phyloP scores from a whole-genome alignment of 208 protist species.

The Vickermania ingenoplastis region DNA sequence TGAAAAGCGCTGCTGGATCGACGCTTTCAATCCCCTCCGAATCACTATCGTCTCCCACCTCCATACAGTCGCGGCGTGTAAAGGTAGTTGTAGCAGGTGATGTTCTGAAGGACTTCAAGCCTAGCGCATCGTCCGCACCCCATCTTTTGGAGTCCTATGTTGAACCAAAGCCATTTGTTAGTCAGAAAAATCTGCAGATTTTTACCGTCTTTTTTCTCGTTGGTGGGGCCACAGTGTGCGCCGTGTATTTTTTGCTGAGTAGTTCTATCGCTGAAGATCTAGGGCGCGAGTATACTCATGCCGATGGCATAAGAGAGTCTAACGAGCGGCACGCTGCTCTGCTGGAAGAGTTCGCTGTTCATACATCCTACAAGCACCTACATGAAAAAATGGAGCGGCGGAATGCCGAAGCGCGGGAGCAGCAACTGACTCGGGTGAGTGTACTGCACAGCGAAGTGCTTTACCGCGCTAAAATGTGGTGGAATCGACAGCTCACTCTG shows the following conservation, averaged over 20 bases:
- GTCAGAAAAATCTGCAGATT: conserved; percentile 37
- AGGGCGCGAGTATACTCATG: conserved; percentile 42
- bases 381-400: conserved; percentile 48
- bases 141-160: conserved; percentile 66
- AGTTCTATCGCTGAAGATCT: conserved; percentile 42
- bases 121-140: conserved; percentile 39
- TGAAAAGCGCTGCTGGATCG: too few species aligned
- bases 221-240: conserved; percentile 36
- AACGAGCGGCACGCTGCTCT: conserved; percentile 35
- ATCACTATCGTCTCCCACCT: too few species aligned
- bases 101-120: background rate
- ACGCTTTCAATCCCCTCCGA: too few species aligned
- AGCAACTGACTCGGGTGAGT: conserved; percentile 23
- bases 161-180: conserved; percentile 77
- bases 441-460: conserved; percentile 68
- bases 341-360: conserved; percentile 49
- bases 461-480: conserved; percentile 76
- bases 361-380: conserved; percentile 70
- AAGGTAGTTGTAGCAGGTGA: background rate
- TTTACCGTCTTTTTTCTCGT: conserved; percentile 63
- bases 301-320: conserved; percentile 35
- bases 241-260: conserved; percentile 70
- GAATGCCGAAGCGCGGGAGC: conserved; percentile 27
- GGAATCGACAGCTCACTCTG: conserved; percentile 68
- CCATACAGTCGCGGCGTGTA: background rate